A percentile compares a stretch with the other conserved stretches of the same genome.
Conservation (phyloP, 257 asterid species). For the Solanum pimpinellifolium region DNA sequence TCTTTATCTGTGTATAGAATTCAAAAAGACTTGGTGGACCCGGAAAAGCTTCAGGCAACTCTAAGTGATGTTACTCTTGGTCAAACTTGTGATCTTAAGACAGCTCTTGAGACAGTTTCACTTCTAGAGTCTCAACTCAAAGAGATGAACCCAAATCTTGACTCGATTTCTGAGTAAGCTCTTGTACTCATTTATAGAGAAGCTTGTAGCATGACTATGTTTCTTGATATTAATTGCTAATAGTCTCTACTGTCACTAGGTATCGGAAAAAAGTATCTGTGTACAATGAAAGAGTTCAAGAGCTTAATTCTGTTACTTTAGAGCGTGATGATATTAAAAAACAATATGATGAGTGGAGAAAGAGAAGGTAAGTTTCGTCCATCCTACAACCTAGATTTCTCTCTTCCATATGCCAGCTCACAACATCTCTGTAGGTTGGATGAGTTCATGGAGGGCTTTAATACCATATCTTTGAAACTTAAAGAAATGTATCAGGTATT, state of each 20-base stretch:
- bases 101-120: conserved; percentile 75
- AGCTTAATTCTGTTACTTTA: conserved; percentile 71
- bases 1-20: conserved; percentile 34
- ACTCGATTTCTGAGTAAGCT: conserved; percentile 84
- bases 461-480: conserved; percentile 81
- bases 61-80: conserved; percentile 50
- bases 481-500: conserved; percentile 98
- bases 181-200: not conserved
- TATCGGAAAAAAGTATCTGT: conserved; percentile 60
- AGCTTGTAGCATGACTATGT: not conserved
- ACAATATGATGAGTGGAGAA: conserved; percentile 93
- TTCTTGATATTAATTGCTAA: not conserved
- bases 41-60: conserved; percentile 66
- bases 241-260: conserved; percentile 24
- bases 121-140: conserved; percentile 89
- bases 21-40: conserved; percentile 83
- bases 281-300: conserved; percentile 80
- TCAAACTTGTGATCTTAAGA: conserved; percentile 48
- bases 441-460: conserved; percentile 96
- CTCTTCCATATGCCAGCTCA: not conserved
- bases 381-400: not conserved
- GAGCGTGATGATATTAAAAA: conserved; percentile 80
- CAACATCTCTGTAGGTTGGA: conserved; percentile 50
- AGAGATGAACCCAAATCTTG: conserved; percentile 96
- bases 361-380: conserved; percentile 40